These are phyloP conservation scores for Hanseniaspora thailandica DNA, from an alignment of 805 yeast genomes.

Conservation along the genomic window DNA sequence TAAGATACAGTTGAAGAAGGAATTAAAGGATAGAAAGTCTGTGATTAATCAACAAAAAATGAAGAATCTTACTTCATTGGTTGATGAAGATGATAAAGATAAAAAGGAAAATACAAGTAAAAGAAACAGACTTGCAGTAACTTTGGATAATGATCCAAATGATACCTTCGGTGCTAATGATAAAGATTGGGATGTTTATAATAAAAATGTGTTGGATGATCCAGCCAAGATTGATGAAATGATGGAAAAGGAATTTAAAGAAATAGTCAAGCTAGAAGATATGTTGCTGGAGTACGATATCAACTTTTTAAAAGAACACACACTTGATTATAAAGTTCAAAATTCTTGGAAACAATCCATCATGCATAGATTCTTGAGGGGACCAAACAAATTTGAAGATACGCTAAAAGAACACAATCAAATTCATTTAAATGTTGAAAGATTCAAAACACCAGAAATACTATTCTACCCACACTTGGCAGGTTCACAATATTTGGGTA, in stretches of 20 bases:
- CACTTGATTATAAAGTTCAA: slow-evolving; percentile 67
- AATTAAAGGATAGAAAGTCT: slow-evolving; percentile 78
- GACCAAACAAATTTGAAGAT: slow-evolving; percentile 38
- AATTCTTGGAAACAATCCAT: slow-evolving; percentile 57
- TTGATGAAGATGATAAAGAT: slow-evolving; percentile 46
- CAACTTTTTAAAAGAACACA: slow-evolving; percentile 71
- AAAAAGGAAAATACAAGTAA: slow-evolving; percentile 26
- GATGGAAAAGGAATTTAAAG: slow-evolving; percentile 60
- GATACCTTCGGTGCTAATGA: slow-evolving; percentile 93
- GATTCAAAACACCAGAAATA: slow-evolving; percentile 86
- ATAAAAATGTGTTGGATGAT: slow-evolving; percentile 57
- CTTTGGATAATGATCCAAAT: slow-evolving; percentile 80
- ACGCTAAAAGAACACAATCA: slow-evolving; percentile 60
- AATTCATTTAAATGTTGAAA: slow-evolving; percentile 77
- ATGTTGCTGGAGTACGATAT: slow-evolving; percentile 75
- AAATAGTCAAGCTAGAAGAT: slow-evolving; percentile 53
- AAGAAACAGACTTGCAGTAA: slow-evolving; percentile 45
- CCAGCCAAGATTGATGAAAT: slow-evolving; percentile 58
- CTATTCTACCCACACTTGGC: slow-evolving; percentile 86
- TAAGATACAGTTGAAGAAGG: slow-evolving; percentile 56
- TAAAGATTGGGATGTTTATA: slow-evolving; percentile 87
- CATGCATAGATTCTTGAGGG: slow-evolving; percentile 75
- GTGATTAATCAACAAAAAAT: slow-evolving; percentile 83
- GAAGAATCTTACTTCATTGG: slow-evolving; percentile 81
- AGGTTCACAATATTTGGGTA: slow-evolving; percentile 91